Evolutionary conservation across 257 asterid species (phyloP).

Genomic region (Parsonsia alboflavescens): DNA sequence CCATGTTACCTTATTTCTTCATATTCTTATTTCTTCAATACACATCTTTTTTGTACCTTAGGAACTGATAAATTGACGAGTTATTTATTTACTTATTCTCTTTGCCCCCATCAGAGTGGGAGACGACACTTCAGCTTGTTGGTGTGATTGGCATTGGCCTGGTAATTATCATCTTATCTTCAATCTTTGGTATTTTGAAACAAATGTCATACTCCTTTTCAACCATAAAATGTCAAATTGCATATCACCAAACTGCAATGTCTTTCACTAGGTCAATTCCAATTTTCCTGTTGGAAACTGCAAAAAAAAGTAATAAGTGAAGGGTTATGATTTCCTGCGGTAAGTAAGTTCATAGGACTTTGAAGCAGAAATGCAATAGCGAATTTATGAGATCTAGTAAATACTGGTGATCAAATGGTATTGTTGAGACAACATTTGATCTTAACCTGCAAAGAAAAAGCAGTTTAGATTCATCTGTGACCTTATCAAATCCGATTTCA

Average conservation of each 20-base stretch:
- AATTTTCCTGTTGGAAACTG: too few relatives aligned
- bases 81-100: background rate
- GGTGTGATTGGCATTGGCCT: constrained; percentile 61
- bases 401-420: too few relatives aligned
- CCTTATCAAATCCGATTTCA: background rate
- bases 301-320: too few relatives aligned
- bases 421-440: background rate
- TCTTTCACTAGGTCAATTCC: background rate
- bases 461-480: background rate
- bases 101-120: constrained; percentile 69
- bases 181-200: background rate
- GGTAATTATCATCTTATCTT: constrained; percentile 39
- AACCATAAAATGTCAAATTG: background rate
- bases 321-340: too few relatives aligned
- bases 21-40: background rate
- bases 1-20: background rate
- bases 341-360: too few relatives aligned
- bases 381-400: background rate
- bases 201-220: background rate
- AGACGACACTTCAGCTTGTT: constrained; percentile 58
- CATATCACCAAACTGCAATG: background rate
- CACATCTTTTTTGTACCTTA: constrained; percentile 2
- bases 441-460: background rate
- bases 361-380: background rate
- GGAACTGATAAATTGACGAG: constrained; percentile 14